Percentiles rank a stretch among this genome's conserved stretches.
Conservation (phyloP, 1,284 basidiomycete genomes). For the Fistulina hepatica region DNA sequence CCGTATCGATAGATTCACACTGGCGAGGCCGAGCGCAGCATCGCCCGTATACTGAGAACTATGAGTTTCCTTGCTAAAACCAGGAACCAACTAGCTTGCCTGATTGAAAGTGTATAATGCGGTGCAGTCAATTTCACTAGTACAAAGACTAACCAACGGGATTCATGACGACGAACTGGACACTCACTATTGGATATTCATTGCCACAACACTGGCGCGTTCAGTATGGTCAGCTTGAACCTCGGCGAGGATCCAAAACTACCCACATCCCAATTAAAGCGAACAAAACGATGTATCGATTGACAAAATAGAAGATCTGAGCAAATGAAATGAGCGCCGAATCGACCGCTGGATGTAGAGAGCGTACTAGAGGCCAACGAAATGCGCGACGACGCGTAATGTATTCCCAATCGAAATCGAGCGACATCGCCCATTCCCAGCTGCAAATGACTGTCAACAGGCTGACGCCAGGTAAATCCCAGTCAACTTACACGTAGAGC, state of each 20-base stretch:
- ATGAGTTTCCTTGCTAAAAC: too few relatives aligned
- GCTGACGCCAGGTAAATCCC: conserved; percentile 2
- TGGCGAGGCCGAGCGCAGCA: conserved; percentile 12
- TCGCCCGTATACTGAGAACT: conserved; percentile 15
- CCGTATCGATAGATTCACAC: not conserved
- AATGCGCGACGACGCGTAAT: conserved; percentile 35
- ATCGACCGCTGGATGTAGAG: not conserved
- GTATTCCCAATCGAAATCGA: conserved; percentile 43
- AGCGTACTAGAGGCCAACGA: conserved; percentile 33
- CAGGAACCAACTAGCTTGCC: too few relatives aligned
- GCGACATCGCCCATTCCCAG: conserved; percentile 49
- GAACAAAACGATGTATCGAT: conserved; percentile 58
- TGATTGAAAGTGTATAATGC: conserved; percentile 63
- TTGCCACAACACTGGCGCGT: conserved; percentile 41
- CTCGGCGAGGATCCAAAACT: not conserved
- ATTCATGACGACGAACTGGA: conserved; percentile 1
- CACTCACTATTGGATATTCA: conserved; percentile 41
- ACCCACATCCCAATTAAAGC: conserved; percentile 61
- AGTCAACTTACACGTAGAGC: conserved; percentile 44
- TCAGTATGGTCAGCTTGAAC: conserved; percentile 8
- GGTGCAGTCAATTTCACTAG: conserved; percentile 50
- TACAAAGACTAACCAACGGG: conserved; percentile 4
- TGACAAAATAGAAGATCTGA: conserved; percentile 62
- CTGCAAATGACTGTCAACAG: conserved; percentile 21
- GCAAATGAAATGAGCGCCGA: not conserved